Evolutionary conservation across 1,139 yeast genomes (phyloP), one percentile per base, ranked within the genome.

Genomic region (Yamadazyma buinensis): DNA sequence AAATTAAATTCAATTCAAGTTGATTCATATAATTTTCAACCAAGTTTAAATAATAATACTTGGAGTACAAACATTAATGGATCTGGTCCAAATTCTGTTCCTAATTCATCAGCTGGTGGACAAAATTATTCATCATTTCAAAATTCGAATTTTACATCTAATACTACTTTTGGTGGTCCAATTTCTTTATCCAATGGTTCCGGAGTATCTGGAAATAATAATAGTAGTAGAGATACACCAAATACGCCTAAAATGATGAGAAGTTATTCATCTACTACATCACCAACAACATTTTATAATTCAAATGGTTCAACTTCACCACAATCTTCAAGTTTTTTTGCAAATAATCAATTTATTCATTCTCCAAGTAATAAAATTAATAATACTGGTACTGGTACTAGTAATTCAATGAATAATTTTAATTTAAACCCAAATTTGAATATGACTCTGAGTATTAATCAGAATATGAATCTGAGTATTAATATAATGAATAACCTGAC

Each of bases 261-360:
- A 26, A 34, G 49, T 5, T 39, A 38, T 29, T 47, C 55, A 7
- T 36, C 42, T 8, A 39, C 40, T 27, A 44, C 55, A 7, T 44
- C 54, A 3, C 52, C 52, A 12, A 35, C 33, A 5, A 36, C 38
- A 8, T 29, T 41, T 8, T 18, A 38, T 25, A 10, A 28, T n/a
- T 37, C 49, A 7, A 9, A 30, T 9, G 35, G 47, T 4, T 42
- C 52, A 5, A 23, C 37, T 11, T 35, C 46, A 2, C 43, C 47
- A 17, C 33, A 13, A 13, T 48, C 47, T 25, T 34, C 46, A 5
- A 38, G 35, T 23, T 44, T 44, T 24, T 44, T 43, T 29, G 20
- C 29, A 10, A 42, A 38, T 26, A 28, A 32, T 22, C 40, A 32
- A 18, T 28, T 39, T n/a, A 32, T 38, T 30, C 43, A 45, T 15